These are phyloP conservation scores for Aspergillus taichungensis DNA, from an alignment of 495 filamentous ascomycete genomes.

Conservation along the genomic window DNA sequence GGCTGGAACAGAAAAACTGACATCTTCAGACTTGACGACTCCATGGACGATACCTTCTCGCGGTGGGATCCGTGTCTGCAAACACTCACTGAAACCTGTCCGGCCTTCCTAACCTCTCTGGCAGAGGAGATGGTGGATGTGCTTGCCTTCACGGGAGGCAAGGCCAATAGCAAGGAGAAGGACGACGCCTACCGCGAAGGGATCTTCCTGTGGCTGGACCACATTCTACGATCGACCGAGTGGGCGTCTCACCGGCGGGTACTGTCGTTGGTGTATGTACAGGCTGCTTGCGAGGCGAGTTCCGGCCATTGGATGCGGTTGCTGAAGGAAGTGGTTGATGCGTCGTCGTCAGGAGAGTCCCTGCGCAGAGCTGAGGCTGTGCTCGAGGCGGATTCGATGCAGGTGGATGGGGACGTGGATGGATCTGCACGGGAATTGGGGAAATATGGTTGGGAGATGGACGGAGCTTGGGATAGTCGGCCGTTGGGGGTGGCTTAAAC, in stretches of 20 bases:
- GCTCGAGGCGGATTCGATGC: neutral
- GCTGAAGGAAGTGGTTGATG: slow-evolving; percentile 14
- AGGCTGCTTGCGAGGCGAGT: slow-evolving; percentile 22
- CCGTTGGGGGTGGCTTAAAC: slow-evolving; percentile 23
- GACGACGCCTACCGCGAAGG: slow-evolving; percentile 20
- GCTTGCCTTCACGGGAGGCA: slow-evolving; percentile 16
- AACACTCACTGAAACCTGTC: slow-evolving; percentile 18
- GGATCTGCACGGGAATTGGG: slow-evolving; percentile 7
- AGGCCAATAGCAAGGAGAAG: slow-evolving; percentile 4
- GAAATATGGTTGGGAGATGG: slow-evolving; percentile 25
- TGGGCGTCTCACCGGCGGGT: slow-evolving; percentile 22
- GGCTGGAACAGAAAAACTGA: slow-evolving; percentile 2
- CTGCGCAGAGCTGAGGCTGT: neutral
- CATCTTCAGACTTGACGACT: slow-evolving; percentile 22
- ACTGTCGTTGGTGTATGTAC: slow-evolving; percentile 27
- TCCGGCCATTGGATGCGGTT: slow-evolving; percentile 25
- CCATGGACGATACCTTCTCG: slow-evolving; percentile 19
- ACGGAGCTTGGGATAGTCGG: slow-evolving; percentile 28
- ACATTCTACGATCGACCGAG: slow-evolving; percentile 25
- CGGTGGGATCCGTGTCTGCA: slow-evolving; percentile 31
- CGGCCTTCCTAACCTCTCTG: slow-evolving; percentile 25
- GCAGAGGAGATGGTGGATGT: slow-evolving; percentile 29
- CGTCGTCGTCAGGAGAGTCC: neutral
- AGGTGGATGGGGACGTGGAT: slow-evolving; percentile 10
- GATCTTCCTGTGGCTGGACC: slow-evolving; percentile 33